A percentile compares a stretch with the other conserved stretches of the same genome.
phyloP scores from a whole-genome alignment of 2,329 filamentous ascomycete species.

The Colletotrichum sp. region DNA sequence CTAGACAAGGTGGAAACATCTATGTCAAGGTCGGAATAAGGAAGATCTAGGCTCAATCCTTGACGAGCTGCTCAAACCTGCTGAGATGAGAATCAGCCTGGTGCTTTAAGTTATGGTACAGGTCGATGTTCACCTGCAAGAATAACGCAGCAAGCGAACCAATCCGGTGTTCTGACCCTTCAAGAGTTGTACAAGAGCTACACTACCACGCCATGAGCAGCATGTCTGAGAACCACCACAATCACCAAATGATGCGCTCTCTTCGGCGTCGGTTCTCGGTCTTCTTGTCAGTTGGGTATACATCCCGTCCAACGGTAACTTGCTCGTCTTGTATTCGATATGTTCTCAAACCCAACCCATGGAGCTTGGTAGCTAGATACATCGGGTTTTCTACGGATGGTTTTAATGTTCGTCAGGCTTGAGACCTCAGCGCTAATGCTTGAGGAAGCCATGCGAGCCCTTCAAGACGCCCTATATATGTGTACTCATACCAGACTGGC shows the following conservation, averaged over 20 bases:
- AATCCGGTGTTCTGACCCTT: too few species aligned
- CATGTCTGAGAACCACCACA: fast-evolving
- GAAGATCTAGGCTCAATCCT: too few species aligned
- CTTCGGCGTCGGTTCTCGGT: background rate
- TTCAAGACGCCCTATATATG: background rate
- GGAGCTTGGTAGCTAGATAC: background rate
- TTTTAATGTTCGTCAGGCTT: too few species aligned
- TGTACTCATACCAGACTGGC: fast-evolving
- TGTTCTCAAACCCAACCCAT: background rate
- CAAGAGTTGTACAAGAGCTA: background rate
- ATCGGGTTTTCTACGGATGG: too few species aligned
- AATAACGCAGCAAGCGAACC: background rate
- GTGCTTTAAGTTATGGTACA: fast-evolving
- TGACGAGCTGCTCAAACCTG: fast-evolving
- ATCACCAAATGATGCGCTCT: background rate
- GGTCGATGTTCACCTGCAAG: fast-evolving
- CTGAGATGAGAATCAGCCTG: background rate
- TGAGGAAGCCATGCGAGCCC: background rate
- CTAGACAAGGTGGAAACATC: background rate
- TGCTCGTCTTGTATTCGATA: background rate
- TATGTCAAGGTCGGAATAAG: background rate
- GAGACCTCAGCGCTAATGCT: background rate
- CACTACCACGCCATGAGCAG: fast-evolving
- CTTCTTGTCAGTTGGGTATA: background rate
- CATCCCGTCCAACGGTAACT: background rate